Base-by-base conservation (phyloP, 164 flowering plant genomes). In the Aristolochia fimbriata region DNA sequence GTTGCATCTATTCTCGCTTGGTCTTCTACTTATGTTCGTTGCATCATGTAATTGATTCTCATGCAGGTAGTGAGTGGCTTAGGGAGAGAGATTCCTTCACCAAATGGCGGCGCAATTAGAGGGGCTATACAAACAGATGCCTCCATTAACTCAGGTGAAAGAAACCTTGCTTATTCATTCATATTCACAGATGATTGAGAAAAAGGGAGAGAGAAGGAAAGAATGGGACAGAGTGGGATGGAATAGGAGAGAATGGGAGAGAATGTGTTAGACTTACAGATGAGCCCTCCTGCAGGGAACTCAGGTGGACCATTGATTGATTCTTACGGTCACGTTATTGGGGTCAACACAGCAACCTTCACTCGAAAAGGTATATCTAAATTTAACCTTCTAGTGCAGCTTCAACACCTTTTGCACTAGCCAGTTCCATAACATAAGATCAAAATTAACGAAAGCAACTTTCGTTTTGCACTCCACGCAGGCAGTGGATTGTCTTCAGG, bases 91-190 rank as follows among this genome's bases (percentile, higher is more conserved):
- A 88, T 87, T 71, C 96, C 96, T 15, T 83, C 98, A 17, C 93
- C 93, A 47, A 85, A 87, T 69, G 96, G 95, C 59, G 70, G 76
- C 43, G 85, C 92, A 51, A 88, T 91, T 59, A 71, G 78, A 30
- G 95, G 89, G 65, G 98, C 88, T 47, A 91, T 88, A 61, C 98
- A 91, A 70, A 91, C 95, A 15, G 95, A 91, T 80, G 95, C 96
- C 61, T 86, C 90, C 60, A 88, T 91, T 56, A 91, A 83, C 74
- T 70, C 98, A n/a, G 96, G 96, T 86, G 65, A 63, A 37, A 41
- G 22, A 37, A 52, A 15, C 6, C 27, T 27, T 23, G 17, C 33
- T 0, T 9, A 54, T 54, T 54, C 17, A 13, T 49, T 17, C n/a
- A n/a, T n/a, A n/a, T n/a, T n/a, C n/a, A n/a, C n/a, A n/a, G n/a